phyloP scores from a whole-genome alignment of 495 filamentous ascomycete species.

The Aspergillus nanangensis region DNA sequence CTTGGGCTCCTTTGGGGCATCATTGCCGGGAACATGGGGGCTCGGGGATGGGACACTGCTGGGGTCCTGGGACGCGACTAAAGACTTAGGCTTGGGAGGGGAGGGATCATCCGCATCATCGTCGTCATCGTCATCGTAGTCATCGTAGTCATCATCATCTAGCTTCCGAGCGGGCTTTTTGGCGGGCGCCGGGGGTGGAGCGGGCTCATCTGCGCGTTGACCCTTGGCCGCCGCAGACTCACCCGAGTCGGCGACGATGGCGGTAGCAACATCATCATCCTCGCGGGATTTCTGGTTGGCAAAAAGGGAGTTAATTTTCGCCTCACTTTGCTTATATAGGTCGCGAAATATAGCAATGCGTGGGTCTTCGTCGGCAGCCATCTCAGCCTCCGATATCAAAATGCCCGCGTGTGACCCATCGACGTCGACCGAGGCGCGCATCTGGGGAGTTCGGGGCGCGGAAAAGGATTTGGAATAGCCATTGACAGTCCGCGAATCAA shows the following conservation, averaged over 20 bases:
- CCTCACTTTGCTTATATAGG: slow-evolving; percentile 55
- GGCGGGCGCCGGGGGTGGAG: slow-evolving; percentile 33
- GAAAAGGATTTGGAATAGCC: slow-evolving; percentile 40
- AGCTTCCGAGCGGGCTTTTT: slow-evolving; percentile 67
- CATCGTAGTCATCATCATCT: slow-evolving; percentile 76
- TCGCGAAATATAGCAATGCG: slow-evolving; percentile 57
- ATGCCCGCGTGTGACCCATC: slow-evolving; percentile 42
- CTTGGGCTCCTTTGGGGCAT: slow-evolving; percentile 40
- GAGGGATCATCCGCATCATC: slow-evolving; percentile 59
- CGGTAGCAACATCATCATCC: slow-evolving; percentile 22
- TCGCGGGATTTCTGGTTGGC: slow-evolving; percentile 39
- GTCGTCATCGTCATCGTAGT: slow-evolving; percentile 83
- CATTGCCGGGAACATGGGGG: slow-evolving; percentile 23
- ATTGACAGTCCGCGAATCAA: slow-evolving; percentile 46
- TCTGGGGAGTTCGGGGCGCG: slow-evolving; percentile 45
- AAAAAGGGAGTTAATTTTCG: slow-evolving; percentile 56
- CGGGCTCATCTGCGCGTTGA: slow-evolving; percentile 37
- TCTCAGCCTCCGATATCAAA: slow-evolving; percentile 47
- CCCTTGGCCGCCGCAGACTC: slow-evolving; percentile 15
- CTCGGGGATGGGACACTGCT: slow-evolving; percentile 22
- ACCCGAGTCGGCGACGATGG: slow-evolving; percentile 23
- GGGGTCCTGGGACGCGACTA: slow-evolving; percentile 34
- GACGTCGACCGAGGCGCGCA: slow-evolving; percentile 44
- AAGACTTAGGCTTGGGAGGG: slow-evolving; percentile 53
- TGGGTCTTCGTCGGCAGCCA: slow-evolving; percentile 59